A percentile compares a stretch with the other conserved stretches of the same genome.
Conservation (phyloP, 371 early-diverging fungal genomes). For the Mortierella sp. region DNA sequence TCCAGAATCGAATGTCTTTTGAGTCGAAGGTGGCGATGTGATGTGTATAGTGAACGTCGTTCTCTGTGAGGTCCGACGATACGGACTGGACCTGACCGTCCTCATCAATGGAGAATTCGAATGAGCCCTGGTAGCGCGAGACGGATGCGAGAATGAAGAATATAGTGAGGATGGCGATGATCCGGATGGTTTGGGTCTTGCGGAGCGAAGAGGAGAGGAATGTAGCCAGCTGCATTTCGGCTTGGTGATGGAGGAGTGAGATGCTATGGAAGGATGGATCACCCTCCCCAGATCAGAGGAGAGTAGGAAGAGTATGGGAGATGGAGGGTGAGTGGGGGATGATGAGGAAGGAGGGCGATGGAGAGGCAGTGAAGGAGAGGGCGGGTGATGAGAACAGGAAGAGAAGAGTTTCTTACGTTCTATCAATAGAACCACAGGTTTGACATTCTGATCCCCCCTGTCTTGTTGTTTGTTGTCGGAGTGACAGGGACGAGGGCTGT, state of each 20-base stretch:
- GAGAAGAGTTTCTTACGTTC: no score
- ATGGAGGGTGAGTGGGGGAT: background rate
- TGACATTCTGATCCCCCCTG: no score
- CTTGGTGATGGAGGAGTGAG: background rate
- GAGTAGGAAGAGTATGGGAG: background rate
- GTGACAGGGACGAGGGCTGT: no score
- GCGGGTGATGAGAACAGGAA: background rate
- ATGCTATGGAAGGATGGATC: background rate
- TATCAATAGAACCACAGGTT: no score
- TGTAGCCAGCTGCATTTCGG: slow-evolving; percentile 5
- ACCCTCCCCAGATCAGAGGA: background rate
- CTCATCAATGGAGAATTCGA: slow-evolving; percentile 46
- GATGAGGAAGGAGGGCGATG: background rate
- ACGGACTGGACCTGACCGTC: slow-evolving; percentile 42
- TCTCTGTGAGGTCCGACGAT: slow-evolving; percentile 1
- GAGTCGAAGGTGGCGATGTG: slow-evolving; percentile 46
- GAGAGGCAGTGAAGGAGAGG: background rate
- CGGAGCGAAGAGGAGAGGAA: slow-evolving; percentile 15
- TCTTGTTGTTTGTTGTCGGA: no score
- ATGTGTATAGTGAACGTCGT: slow-evolving; percentile 33
- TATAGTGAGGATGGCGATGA: slow-evolving; percentile 20
- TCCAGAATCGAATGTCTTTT: slow-evolving; percentile 40
- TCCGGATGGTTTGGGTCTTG: slow-evolving; percentile 31
- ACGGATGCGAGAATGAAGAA: slow-evolving; percentile 45
- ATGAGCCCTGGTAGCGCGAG: slow-evolving; percentile 45